Conservation (phyloP, 768 basidiomycete genomes). For the Astraeus odoratus region DNA sequence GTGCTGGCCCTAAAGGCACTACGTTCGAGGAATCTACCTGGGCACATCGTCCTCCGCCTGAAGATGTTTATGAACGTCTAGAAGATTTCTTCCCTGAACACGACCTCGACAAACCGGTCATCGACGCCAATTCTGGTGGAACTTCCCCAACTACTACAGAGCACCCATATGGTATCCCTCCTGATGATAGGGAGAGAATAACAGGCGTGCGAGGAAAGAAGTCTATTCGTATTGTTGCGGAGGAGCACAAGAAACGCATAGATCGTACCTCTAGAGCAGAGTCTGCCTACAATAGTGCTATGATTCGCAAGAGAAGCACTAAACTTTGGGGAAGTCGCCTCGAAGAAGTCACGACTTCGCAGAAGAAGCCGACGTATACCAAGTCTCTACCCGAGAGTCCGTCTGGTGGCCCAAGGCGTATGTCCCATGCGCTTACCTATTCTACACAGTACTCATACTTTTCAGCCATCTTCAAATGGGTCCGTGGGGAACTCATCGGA, state of each 20-base stretch:
- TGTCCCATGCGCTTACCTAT: too few species aligned
- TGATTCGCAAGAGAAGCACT: conserved; percentile 77
- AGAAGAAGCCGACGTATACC: conserved; percentile 41
- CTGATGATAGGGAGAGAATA: conserved; percentile 30
- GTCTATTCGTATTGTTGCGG: conserved; percentile 88
- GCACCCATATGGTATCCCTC: conserved; percentile 32
- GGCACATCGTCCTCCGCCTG: conserved; percentile 86
- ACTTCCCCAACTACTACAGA: conserved; percentile 69
- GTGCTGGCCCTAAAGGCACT: conserved; percentile 32
- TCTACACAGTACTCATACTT: too few species aligned
- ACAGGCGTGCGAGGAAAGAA: conserved; percentile 64
- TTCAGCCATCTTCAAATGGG: conserved; percentile 93
- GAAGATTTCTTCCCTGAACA: conserved; percentile 95
- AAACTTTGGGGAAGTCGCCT: conserved; percentile 93
- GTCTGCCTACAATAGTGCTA: conserved; percentile 38
- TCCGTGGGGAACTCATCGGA: conserved; percentile 94
- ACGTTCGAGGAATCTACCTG: conserved; percentile 73
- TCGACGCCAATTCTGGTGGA: conserved; percentile 77
- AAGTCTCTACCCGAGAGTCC: conserved; percentile 50
- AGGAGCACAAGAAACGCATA: conserved; percentile 75
- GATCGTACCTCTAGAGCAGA: conserved; percentile 64
- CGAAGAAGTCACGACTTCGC: conserved; percentile 85
- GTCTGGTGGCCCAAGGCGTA: conserved; percentile 61
- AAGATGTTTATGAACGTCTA: conserved; percentile 87
- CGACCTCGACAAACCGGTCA: conserved; percentile 92